Evolutionary conservation across 2,329 filamentous ascomycete species (phyloP).

Genomic region (Zasmidium cellare): DNA sequence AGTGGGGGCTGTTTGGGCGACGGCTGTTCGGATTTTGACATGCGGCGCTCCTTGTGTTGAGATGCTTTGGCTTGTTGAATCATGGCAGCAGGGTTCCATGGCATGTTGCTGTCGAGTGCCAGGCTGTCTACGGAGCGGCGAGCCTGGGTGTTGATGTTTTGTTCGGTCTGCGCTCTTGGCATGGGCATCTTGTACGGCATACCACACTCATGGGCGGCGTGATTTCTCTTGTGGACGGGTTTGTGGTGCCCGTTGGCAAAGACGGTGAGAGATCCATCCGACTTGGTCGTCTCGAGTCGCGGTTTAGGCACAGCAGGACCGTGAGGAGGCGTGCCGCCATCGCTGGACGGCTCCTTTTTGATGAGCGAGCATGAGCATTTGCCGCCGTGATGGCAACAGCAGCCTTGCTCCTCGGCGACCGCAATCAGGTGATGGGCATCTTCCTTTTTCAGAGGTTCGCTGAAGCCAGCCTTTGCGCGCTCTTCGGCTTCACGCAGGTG

Average conservation of each 20-base stretch:
- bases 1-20: slow-evolving; percentile 27
- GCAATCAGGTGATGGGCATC: slow-evolving; percentile 30
- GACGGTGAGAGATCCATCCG: slow-evolving; percentile 60
- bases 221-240: slow-evolving; percentile 64
- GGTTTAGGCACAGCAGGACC: slow-evolving; percentile 54
- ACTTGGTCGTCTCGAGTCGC: slow-evolving; percentile 57
- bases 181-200: slow-evolving; percentile 65
- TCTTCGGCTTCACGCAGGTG: slow-evolving; percentile 40
- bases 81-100: slow-evolving; percentile 1
- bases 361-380: slow-evolving; percentile 59
- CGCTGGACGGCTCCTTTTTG: slow-evolving; percentile 52
- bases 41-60: slow-evolving; percentile 16
- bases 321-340: slow-evolving; percentile 33
- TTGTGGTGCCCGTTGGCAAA: slow-evolving; percentile 67
- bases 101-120: slow-evolving; percentile 32
- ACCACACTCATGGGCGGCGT: slow-evolving; percentile 62
- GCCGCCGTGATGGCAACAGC: slow-evolving; percentile 59
- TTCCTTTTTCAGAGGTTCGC: slow-evolving; percentile 25
- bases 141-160: slow-evolving; percentile 42
- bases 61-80: not conserved
- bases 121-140: slow-evolving; percentile 56
- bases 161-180: slow-evolving; percentile 53
- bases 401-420: slow-evolving; percentile 42
- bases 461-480: slow-evolving; percentile 31
- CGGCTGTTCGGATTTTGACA: slow-evolving; percentile 34